Base-by-base conservation (phyloP, 2,329 filamentous ascomycete species). In the Fusarium nisikadoi region DNA sequence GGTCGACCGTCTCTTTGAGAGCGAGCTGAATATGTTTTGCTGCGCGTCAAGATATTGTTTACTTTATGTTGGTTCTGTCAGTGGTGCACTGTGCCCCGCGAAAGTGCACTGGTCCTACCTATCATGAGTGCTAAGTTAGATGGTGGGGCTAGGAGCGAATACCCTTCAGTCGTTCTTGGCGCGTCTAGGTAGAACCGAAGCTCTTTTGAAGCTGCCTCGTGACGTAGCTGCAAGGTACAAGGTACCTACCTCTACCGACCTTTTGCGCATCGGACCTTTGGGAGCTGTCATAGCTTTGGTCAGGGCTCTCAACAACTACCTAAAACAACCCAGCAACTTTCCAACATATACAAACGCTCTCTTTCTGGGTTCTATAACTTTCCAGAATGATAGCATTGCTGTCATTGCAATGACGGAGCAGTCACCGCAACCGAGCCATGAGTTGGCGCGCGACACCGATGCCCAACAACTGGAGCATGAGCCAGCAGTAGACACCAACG, bases 321-420 rank as follows among this genome's bases (percentile, higher is more conserved):
- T 20, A 23, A 23, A 45, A 35, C 36, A n/a, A 42, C 62, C 39
- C 46, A 59, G 56, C 63, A 66, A 57, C 71, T 69, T 64, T 60
- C 54, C 59, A 65, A 36, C 41, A 46, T 33, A 49, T 45, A 39
- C 53, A 52, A 59, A 60, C 53, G 36, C 65, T 74, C 38, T 68
- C 57, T 57, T 55, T 41, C 47, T 61, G 62, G 49, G 68, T 68
- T 38, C 50, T 49, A 19, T 65, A 60, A 33, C 61, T 61, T 67
- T 73, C 61, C 77, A 80, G 76, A 63, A 81, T 81, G 79, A 77
- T 63, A 75, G 62, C 72, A 73, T 71, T 71, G 64, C 67, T 46
- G 56, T 71, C 64, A 68, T 68, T 71, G 76, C 79, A 80, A 85
- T 85, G 83, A 84, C 83, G 78, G 80, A 83, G 75, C 79, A 78